Conservation (phyloP, 371 early-diverging fungal species). For the Cokeromyces recurvatus region DNA sequence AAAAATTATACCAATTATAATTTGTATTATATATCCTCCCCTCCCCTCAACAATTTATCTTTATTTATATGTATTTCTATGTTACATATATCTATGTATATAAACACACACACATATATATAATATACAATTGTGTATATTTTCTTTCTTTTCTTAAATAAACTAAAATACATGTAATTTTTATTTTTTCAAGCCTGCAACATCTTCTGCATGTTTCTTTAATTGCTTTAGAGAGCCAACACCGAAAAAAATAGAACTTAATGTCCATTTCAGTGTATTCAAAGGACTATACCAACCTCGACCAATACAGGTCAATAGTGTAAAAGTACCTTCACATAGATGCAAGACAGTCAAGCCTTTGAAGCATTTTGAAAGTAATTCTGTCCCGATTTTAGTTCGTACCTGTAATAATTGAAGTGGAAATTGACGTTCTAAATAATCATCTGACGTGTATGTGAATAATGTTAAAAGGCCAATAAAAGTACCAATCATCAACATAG, state of each 20-base stretch:
- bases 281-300: constrained; percentile 39
- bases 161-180: too few relatives aligned
- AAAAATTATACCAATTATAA: background rate
- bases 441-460: constrained; percentile 13
- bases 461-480: constrained; percentile 11
- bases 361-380: background rate
- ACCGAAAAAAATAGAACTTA: constrained; percentile 32
- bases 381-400: constrained; percentile 6
- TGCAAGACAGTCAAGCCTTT: constrained; percentile 14
- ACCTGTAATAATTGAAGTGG: constrained; percentile 10
- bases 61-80: too few relatives aligned
- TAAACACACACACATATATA: too few relatives aligned
- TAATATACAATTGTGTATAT: too few relatives aligned
- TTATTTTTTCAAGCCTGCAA: constrained; percentile 1
- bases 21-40: too few relatives aligned
- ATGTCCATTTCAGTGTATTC: constrained; percentile 32
- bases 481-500: background rate
- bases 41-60: too few relatives aligned
- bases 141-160: too few relatives aligned
- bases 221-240: constrained; percentile 19
- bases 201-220: constrained; percentile 27
- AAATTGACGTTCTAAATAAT: constrained; percentile 15
- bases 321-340: constrained; percentile 14
- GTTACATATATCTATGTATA: too few relatives aligned
- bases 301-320: constrained; percentile 25